These are phyloP conservation scores for Starmerella etchellsii DNA, from an alignment of 805 yeast species.

Conservation along the genomic window DNA sequence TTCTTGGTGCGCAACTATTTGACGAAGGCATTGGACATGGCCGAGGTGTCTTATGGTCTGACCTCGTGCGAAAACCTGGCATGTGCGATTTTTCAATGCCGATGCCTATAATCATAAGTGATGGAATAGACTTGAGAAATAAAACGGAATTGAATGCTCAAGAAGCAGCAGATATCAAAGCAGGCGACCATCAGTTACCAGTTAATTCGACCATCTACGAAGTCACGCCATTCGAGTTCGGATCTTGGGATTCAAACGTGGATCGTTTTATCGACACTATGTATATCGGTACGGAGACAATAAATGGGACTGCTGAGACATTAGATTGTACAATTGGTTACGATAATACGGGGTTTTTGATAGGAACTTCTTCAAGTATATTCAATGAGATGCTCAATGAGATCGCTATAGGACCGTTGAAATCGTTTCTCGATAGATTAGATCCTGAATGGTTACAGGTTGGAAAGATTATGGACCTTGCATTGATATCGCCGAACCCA, in stretches of 20 bases:
- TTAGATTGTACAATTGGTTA: constrained; percentile 50
- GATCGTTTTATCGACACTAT: constrained; percentile 51
- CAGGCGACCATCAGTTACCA: not conserved
- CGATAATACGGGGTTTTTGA: constrained; percentile 69
- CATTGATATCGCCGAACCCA: constrained; percentile 60
- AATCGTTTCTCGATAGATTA: constrained; percentile 27
- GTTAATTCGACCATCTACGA: constrained; percentile 50
- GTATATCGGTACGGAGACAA: constrained; percentile 56
- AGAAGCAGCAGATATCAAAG: not conserved
- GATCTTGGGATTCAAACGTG: constrained; percentile 77
- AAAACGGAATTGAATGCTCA: not conserved
- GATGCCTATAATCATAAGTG: constrained; percentile 48
- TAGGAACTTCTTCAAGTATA: constrained; percentile 73
- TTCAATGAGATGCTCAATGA: constrained; percentile 56
- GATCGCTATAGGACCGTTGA: constrained; percentile 28
- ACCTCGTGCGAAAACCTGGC: constrained; percentile 49
- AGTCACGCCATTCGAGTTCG: constrained; percentile 53
- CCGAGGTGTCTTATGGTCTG: constrained; percentile 29
- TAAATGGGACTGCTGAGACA: constrained; percentile 42
- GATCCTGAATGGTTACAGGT: not conserved
- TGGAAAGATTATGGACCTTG: constrained; percentile 36
- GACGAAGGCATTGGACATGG: constrained; percentile 54
- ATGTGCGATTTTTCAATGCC: constrained; percentile 50
- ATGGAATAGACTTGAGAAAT: constrained; percentile 30
- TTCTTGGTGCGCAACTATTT: constrained; percentile 61